A percentile compares a stretch with the other conserved stretches of the same genome.
Conservation (phyloP, 345 rosid species). For the Tarenaya hassleriana region DNA sequence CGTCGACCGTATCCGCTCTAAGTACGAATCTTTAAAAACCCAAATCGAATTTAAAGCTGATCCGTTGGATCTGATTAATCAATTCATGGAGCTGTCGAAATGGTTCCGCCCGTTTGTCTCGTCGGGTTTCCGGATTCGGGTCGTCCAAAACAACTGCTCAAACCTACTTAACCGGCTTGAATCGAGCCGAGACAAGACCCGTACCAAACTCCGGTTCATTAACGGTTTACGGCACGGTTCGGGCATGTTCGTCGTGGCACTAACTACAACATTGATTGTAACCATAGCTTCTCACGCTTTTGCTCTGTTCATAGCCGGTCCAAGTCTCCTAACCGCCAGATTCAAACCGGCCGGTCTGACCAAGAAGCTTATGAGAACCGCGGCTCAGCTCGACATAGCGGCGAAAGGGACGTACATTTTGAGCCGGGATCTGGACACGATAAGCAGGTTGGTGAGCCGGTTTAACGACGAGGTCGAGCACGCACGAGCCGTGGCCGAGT, state of each 20-base stretch:
- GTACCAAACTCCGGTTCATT: slow-evolving; percentile 34
- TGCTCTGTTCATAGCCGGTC: slow-evolving; percentile 58
- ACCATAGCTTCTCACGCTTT: slow-evolving; percentile 64
- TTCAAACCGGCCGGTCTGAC: slow-evolving; percentile 34
- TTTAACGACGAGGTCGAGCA: slow-evolving; percentile 62
- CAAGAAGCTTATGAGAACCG: slow-evolving; percentile 32
- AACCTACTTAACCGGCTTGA: slow-evolving; percentile 47
- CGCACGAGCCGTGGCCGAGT: slow-evolving; percentile 37
- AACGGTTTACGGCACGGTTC: slow-evolving; percentile 43
- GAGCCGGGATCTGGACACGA: slow-evolving; percentile 63
- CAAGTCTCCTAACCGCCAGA: slow-evolving; percentile 36
- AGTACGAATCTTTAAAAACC: slow-evolving; percentile 27
- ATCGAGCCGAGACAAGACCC: slow-evolving; percentile 42
- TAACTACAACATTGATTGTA: slow-evolving; percentile 52
- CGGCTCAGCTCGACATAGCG: slow-evolving; percentile 56
- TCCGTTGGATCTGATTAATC: slow-evolving; percentile 6
- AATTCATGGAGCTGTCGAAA: slow-evolving; percentile 27
- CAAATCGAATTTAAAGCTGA: slow-evolving; percentile 24
- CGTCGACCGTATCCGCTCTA: slow-evolving; percentile 41
- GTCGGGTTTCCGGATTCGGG: slow-evolving; percentile 29
- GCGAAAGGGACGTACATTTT: slow-evolving; percentile 78
- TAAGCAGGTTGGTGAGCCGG: slow-evolving; percentile 53
- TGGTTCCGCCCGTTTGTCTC: slow-evolving; percentile 30
- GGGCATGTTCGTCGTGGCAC: slow-evolving; percentile 48
- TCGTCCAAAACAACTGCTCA: slow-evolving; percentile 35